Percentiles rank a stretch among this genome's conserved stretches.
Evolutionary conservation across 768 basidiomycete genomes (phyloP).

Genomic region (Hericium coralloides): DNA sequence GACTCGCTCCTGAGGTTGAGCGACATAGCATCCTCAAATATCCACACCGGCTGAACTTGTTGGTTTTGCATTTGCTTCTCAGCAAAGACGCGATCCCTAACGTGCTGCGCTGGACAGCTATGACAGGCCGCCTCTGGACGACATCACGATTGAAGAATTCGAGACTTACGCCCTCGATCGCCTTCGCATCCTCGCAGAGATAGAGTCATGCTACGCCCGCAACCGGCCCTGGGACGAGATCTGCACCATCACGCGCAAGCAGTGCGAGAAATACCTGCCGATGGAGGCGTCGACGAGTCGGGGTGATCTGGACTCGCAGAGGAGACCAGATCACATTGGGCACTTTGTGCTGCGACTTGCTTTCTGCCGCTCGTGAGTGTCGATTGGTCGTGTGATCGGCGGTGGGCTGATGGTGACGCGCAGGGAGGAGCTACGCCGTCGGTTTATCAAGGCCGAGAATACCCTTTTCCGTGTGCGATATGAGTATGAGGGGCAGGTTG

Average conservation of each 20-base stretch:
- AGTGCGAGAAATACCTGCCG: constrained; percentile 71
- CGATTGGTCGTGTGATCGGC: neutral
- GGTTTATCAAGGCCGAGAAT: constrained; percentile 86
- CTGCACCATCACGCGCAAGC: constrained; percentile 46
- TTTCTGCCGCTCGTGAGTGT: constrained; percentile 89
- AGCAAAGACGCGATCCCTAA: neutral
- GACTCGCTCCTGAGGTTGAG: constrained; percentile 15
- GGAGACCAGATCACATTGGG: constrained; percentile 78
- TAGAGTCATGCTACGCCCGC: constrained; percentile 81
- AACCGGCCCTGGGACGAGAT: constrained; percentile 78
- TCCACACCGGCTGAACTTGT: constrained; percentile 78
- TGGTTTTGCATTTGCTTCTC: neutral
- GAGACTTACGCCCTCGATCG: constrained; percentile 86
- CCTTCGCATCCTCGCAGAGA: constrained; percentile 81
- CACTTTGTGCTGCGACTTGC: constrained; percentile 93
- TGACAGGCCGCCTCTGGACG: constrained; percentile 72
- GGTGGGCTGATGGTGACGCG: neutral
- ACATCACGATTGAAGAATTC: constrained; percentile 93
- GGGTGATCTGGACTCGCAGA: constrained; percentile 46
- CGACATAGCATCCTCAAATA: constrained; percentile 32
- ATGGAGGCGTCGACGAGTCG: constrained; percentile 46
- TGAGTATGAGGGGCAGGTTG: constrained; percentile 38
- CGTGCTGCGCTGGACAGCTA: constrained; percentile 51
- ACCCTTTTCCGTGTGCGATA: constrained; percentile 79
- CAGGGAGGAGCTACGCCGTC: constrained; percentile 82